Evolutionary conservation across 495 filamentous ascomycete species (phyloP), one percentile per base, ranked within the genome.

Genomic region (Durotheca rogersii): DNA sequence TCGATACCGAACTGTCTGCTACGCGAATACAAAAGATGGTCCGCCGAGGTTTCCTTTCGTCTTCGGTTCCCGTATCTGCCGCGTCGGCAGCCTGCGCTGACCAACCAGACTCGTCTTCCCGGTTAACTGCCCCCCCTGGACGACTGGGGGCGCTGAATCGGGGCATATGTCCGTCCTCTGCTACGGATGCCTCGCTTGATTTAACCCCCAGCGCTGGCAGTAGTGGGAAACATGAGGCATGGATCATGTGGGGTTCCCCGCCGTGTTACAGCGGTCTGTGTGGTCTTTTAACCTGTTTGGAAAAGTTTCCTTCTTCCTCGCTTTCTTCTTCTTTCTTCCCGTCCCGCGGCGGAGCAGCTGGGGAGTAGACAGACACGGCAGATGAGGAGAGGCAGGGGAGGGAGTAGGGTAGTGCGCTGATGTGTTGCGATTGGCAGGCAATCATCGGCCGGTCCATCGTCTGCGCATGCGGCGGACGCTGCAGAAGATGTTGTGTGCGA

Each of bases 131-230:
- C n/a, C 11, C 45, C 44, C 38, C 15, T 27, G 4, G 9, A 27
- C 23, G 23, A 9, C 9, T 27, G 21, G 50, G 41, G 49, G 41
- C 30, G 45, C 43, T 39, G 36, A 25, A 46, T 50, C 32, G 29
- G 49, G 39, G 37, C 36, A 43, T 35, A 47, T 14, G 49, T 36
- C 56, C 40, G 49, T 38, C 25, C 16, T 25, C 35, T 23, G 56
- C 49, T 59, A 59, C 56, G 56, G 51, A 50, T 59, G 17, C 41
- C 45, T 29, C 35, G 41, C n/a, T n/a, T n/a, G n/a, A n/a, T n/a
- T n/a, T n/a, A n/a, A n/a, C n/a, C n/a, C n/a, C n/a, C 16, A 9
- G 19, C 45, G 35, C 31, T 29, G 49, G 48, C 45, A 45, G 37
- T 20, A 23, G 16, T 7, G 40, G 33, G 10, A 37, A 44, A 33